These are phyloP conservation scores for Epichloe sp. DNA, from an alignment of 2,329 filamentous ascomycete genomes.

Conservation along the genomic window DNA sequence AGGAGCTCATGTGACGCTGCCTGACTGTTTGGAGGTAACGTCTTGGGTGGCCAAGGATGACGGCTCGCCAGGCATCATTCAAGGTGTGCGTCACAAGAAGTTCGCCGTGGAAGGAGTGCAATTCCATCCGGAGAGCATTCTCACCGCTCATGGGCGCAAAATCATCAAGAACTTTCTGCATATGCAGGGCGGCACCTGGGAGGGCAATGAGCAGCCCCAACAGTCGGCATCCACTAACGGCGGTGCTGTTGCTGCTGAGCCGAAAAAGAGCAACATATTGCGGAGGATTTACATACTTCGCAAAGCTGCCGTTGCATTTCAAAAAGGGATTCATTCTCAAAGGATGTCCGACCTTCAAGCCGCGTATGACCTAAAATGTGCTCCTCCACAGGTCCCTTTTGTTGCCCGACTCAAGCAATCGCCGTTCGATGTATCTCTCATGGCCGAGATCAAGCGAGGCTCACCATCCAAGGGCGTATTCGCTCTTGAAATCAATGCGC, in stretches of 20 bases:
- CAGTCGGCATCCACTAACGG: conserved; percentile 22
- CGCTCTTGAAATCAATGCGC: conserved; percentile 73
- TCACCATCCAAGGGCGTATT: conserved; percentile 96
- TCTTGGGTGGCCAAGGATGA: conserved; percentile 76
- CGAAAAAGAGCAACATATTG: conserved; percentile 71
- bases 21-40: conserved; percentile 73
- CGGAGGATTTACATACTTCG: conserved; percentile 83
- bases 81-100: conserved; percentile 91
- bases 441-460: conserved; percentile 95
- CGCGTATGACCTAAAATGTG: conserved; percentile 70
- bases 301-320: conserved; percentile 58
- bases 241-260: conserved; percentile 13
- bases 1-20: conserved; percentile 77
- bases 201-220: conserved; percentile 53
- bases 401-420: conserved; percentile 67
- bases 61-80: conserved; percentile 75
- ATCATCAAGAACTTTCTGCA: conserved; percentile 91
- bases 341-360: conserved; percentile 73
- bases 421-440: conserved; percentile 76
- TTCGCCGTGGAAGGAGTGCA: conserved; percentile 90
- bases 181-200: conserved; percentile 85
- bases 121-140: conserved; percentile 94
- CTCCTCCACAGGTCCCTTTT: conserved; percentile 74
- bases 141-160: conserved; percentile 73
- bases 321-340: conserved; percentile 78